Evolutionary conservation across 805 yeast genomes (phyloP).

Genomic region (Cyberlindnera maritima): DNA sequence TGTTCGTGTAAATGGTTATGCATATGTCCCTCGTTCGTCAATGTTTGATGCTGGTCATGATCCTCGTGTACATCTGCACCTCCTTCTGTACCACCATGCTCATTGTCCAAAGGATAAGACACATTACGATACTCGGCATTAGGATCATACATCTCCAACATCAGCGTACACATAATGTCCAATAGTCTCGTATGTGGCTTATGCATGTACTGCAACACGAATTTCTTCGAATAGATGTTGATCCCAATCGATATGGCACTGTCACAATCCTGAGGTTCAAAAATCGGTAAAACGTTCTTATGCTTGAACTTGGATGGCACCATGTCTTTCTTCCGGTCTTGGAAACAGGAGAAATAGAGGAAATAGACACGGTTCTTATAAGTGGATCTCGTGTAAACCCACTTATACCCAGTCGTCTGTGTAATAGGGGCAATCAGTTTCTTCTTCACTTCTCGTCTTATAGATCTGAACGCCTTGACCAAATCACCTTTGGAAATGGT

Average conservation of each 20-base stretch:
- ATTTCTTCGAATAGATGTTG: slow-evolving; percentile 23
- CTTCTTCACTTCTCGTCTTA: slow-evolving; percentile 21
- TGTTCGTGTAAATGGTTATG: slow-evolving; percentile 2
- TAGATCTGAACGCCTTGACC: slow-evolving; percentile 19
- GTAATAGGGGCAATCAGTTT: slow-evolving; percentile 21
- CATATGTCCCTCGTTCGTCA: neutral
- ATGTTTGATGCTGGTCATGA: neutral
- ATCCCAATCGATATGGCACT: slow-evolving; percentile 23
- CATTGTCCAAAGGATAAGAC: neutral
- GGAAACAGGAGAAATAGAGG: slow-evolving; percentile 25
- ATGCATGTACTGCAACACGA: slow-evolving; percentile 22
- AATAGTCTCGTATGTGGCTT: slow-evolving; percentile 20
- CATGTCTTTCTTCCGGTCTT: slow-evolving; percentile 23
- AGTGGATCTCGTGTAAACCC: slow-evolving; percentile 24
- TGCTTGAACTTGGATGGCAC: slow-evolving; percentile 19
- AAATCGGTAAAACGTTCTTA: slow-evolving; percentile 6
- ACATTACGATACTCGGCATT: slow-evolving; percentile 6
- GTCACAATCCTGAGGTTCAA: slow-evolving; percentile 19
- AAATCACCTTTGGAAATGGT: slow-evolving; percentile 22
- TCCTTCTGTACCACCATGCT: too few species aligned
- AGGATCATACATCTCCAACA: slow-evolving; percentile 21
- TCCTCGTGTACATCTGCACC: neutral
- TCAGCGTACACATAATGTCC: slow-evolving; percentile 21
- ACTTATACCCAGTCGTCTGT: slow-evolving; percentile 25
- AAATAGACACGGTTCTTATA: slow-evolving; percentile 23